Evolutionary conservation across 139 green algal genomes (phyloP).

Genomic region (Pseudopediastrum boryanum): DNA sequence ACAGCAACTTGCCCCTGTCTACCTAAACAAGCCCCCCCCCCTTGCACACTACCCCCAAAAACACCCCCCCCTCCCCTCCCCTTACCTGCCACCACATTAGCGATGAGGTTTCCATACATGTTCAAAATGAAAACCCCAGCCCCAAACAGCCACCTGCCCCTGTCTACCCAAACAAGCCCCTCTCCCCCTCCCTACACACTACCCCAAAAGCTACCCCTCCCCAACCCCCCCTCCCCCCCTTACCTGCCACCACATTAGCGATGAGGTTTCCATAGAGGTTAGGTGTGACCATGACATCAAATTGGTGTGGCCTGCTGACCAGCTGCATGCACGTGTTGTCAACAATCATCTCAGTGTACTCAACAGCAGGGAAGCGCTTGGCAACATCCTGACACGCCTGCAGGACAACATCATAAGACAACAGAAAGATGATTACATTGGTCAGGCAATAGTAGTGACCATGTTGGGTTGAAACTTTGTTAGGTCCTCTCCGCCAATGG

Average conservation of each 20-base stretch:
- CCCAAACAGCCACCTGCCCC: not conserved
- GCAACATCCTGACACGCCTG: conserved; percentile 56
- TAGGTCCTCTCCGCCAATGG: no score
- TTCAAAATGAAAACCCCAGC: conserved; percentile 64
- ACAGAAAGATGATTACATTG: no score
- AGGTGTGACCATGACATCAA: conserved; percentile 90
- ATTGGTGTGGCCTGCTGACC: conserved; percentile 77
- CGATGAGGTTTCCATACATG: conserved; percentile 93
- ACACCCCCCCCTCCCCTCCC: not conserved
- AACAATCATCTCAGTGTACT: conserved; percentile 95
- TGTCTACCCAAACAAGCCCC: not conserved
- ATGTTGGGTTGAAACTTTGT: no score
- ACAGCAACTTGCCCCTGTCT: no score
- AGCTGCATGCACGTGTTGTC: conserved; percentile 98
- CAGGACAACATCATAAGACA: no score
- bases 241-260: conserved; percentile 83
- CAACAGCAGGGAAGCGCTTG: conserved; percentile 63
- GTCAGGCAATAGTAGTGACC: no score
- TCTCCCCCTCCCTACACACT: no score
- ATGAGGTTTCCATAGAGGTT: conserved; percentile 89
- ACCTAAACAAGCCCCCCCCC: no score
- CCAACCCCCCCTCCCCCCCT: no score
- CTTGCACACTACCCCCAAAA: no score
- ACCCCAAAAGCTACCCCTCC: no score
- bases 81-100: conserved; percentile 81